Percentiles rank a stretch among this genome's conserved stretches.
phyloP scores from a whole-genome alignment of 2,329 filamentous ascomycete genomes.

The Dactylellina sp. region DNA sequence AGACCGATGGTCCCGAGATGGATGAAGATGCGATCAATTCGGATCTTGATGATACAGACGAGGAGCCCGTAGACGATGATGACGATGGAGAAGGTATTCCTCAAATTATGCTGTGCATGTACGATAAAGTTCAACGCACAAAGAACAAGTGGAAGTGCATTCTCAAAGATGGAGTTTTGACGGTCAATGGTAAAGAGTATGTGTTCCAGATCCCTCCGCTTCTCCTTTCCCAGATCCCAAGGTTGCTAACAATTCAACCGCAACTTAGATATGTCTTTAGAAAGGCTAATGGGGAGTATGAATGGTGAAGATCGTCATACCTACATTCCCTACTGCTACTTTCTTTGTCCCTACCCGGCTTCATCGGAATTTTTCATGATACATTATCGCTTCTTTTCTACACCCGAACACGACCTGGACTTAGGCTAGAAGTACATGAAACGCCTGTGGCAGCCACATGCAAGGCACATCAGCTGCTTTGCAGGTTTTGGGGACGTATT shows the following conservation, averaged over 20 bases:
- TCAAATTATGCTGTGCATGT: constrained; percentile 98
- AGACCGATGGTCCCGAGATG: constrained; percentile 72
- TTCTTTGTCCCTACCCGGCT: background rate
- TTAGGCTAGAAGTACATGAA: constrained; percentile 21
- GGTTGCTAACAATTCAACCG: constrained; percentile 50
- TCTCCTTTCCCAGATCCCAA: constrained; percentile 2
- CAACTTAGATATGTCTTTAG: constrained; percentile 84
- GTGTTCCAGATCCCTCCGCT: constrained; percentile 62
- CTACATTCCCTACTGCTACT: constrained; percentile 6
- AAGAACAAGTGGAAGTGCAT: constrained; percentile 99
- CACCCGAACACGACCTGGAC: background rate
- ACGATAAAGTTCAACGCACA: constrained; percentile 98
- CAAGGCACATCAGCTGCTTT: constrained; percentile 9
- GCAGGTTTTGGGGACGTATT: background rate
- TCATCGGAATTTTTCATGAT: constrained; percentile 14
- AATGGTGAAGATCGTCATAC: constrained; percentile 75
- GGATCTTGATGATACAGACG: constrained; percentile 93
- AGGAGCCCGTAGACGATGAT: constrained; percentile 78
- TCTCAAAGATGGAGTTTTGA: constrained; percentile 94
- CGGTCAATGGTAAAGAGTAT: constrained; percentile 89
- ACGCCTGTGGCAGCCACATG: constrained; percentile 10
- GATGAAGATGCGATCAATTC: constrained; percentile 98
- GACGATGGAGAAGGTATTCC: constrained; percentile 88
- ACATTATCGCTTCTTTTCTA: constrained; percentile 1
- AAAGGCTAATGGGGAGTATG: constrained; percentile 96